Percentiles rank a stretch among this genome's conserved stretches.
Conservation (phyloP, 2,329 filamentous ascomycete species). For the Aspergillus quadrilineatus region DNA sequence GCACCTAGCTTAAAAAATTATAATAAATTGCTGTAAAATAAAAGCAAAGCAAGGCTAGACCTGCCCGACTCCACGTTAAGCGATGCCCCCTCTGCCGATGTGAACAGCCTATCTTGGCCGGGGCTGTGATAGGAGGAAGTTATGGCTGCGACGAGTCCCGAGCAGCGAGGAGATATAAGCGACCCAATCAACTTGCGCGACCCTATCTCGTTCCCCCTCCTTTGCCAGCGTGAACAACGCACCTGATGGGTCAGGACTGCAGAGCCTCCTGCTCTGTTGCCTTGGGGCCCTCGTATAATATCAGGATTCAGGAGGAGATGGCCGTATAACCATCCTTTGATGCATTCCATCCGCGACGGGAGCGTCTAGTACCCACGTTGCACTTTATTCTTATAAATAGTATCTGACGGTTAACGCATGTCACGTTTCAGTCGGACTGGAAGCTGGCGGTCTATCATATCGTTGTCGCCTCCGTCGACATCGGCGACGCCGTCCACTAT, state of each 20-base stretch:
- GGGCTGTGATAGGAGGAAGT: constrained; percentile 1
- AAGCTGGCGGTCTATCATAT: constrained; percentile 8
- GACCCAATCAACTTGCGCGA: background rate
- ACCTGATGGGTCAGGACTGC: background rate
- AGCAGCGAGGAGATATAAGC: constrained; percentile 1
- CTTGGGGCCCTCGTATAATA: constrained; percentile 1
- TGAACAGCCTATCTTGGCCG: background rate
- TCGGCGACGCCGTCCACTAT: background rate
- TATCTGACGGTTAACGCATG: constrained; percentile 2
- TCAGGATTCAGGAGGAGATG: background rate
- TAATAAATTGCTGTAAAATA: too few relatives aligned
- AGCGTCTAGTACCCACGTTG: background rate
- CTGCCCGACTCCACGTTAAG: background rate
- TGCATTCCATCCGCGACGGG: background rate
- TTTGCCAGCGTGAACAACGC: background rate
- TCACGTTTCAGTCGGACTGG: constrained; percentile 3
- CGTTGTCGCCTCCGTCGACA: constrained; percentile 3
- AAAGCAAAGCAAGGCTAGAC: constrained; percentile 1
- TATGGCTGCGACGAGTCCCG: background rate
- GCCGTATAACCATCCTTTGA: constrained; percentile 2
- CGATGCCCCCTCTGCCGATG: background rate
- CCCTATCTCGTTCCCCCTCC: constrained; percentile 3
- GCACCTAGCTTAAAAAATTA: background rate
- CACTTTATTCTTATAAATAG: constrained; percentile 8
- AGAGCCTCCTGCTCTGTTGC: constrained; percentile 10